A percentile compares a stretch with the other conserved stretches of the same genome.
Conservation (phyloP, 2,329 filamentous ascomycete species). For the Phaeoacremonium minimum region DNA sequence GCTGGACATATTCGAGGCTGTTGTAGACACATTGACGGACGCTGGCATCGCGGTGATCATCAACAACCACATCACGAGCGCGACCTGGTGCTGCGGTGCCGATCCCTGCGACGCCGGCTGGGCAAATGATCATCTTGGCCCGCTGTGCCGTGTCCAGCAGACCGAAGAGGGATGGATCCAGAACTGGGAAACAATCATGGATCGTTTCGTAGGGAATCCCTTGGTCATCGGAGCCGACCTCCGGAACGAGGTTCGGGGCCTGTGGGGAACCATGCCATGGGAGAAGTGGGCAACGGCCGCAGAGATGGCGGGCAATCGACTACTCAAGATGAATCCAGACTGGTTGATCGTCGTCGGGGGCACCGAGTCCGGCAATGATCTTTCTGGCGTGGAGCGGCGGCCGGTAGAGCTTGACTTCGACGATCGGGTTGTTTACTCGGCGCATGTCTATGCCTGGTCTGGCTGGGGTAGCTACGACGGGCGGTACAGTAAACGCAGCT, state of each 20-base stretch:
- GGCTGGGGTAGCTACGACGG: conserved; percentile 61
- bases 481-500: conserved; percentile 56
- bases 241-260: conserved; percentile 63
- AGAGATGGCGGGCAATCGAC: conserved; percentile 56
- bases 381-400: conserved; percentile 48
- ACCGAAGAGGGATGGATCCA: conserved; percentile 62
- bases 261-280: conserved; percentile 69
- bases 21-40: conserved; percentile 54
- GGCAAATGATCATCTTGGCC: conserved; percentile 60
- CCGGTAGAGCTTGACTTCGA: conserved; percentile 54
- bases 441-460: conserved; percentile 67
- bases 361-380: conserved; percentile 63
- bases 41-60: conserved; percentile 61
- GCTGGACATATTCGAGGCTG: conserved; percentile 57
- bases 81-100: conserved; percentile 65
- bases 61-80: conserved; percentile 68
- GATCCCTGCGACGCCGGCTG: conserved; percentile 65
- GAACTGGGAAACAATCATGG: conserved; percentile 64
- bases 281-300: conserved; percentile 59
- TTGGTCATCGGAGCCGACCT: conserved; percentile 63
- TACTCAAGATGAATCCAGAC: conserved; percentile 54
- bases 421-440: conserved; percentile 59
- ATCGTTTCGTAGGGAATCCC: conserved; percentile 50
- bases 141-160: conserved; percentile 57
- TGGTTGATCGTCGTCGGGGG: conserved; percentile 68